Evolutionary conservation across 495 filamentous ascomycete genomes (phyloP).

Genomic region (Penicillium cataractarum): DNA sequence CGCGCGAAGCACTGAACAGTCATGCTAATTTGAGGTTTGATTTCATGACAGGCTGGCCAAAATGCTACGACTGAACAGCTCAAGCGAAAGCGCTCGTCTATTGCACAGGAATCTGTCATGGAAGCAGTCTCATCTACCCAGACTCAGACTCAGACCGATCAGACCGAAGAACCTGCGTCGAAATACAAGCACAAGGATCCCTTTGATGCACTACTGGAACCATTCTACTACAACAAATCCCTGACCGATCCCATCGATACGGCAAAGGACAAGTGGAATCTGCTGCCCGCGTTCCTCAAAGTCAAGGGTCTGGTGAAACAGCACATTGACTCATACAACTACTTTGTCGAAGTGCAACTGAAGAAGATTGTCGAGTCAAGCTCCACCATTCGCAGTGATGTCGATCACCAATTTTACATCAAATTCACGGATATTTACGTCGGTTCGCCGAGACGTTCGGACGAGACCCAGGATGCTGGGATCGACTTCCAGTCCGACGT

Average conservation of each 20-base stretch:
- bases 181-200: slow-evolving; percentile 47
- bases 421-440: slow-evolving; percentile 90
- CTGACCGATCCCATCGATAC: slow-evolving; percentile 93
- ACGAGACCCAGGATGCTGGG: slow-evolving; percentile 59
- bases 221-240: slow-evolving; percentile 94
- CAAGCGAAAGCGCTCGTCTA: slow-evolving; percentile 25
- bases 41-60: slow-evolving; percentile 4
- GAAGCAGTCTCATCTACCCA: slow-evolving; percentile 7
- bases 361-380: slow-evolving; percentile 95
- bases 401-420: slow-evolving; percentile 83
- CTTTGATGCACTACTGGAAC: slow-evolving; percentile 88
- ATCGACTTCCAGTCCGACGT: slow-evolving; percentile 60
- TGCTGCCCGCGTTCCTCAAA: slow-evolving; percentile 93
- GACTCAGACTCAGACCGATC: slow-evolving; percentile 1
- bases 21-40: slow-evolving; percentile 9
- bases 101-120: slow-evolving; percentile 19
- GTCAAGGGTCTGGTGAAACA: slow-evolving; percentile 96
- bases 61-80: slow-evolving; percentile 12
- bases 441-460: slow-evolving; percentile 72
- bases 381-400: slow-evolving; percentile 80
- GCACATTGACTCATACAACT: slow-evolving; percentile 98
- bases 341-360: slow-evolving; percentile 91
- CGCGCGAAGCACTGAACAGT: background rate
- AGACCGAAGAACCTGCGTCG: slow-evolving; percentile 14
- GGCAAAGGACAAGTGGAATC: slow-evolving; percentile 93